Conservation (phyloP, 139 green algal species). For the Chlorella sp. region DNA sequence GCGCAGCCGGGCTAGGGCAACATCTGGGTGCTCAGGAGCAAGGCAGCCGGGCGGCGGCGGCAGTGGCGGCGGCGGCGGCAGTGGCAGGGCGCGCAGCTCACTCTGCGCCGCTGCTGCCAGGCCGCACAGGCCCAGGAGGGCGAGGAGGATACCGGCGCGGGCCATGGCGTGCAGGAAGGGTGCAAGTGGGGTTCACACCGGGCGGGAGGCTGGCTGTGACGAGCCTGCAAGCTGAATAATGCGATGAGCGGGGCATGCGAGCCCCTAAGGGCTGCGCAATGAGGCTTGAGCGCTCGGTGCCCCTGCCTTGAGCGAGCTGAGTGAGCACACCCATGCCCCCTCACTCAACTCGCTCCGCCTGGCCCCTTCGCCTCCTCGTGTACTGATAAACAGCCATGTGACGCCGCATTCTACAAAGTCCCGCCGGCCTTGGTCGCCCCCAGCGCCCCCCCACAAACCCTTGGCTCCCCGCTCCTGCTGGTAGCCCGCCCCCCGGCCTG, state of each 20-base stretch:
- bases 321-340: background rate
- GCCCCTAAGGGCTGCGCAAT: background rate
- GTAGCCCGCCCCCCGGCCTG: too few species aligned
- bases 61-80: background rate
- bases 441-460: too few species aligned
- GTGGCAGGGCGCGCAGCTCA: conserved; percentile 1
- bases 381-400: too few species aligned
- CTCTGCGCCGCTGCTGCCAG: conserved; percentile 13
- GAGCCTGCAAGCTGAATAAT: background rate
- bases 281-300: too few species aligned
- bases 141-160: background rate
- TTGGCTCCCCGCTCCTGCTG: too few species aligned
- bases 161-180: background rate
- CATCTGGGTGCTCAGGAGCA: background rate
- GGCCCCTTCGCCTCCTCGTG: too few species aligned
- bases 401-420: too few species aligned
- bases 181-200: background rate
- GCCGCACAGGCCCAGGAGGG: conserved; percentile 19
- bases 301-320: background rate
- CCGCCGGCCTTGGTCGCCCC: too few species aligned
- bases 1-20: background rate
- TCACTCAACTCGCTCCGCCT: too few species aligned
- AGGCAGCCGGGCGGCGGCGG: background rate
- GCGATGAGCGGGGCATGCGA: background rate
- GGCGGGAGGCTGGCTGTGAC: background rate